Evolutionary conservation across 2,329 filamentous ascomycete species (phyloP), one percentile per base, ranked within the genome.

Genomic region (Neofusicoccum sp.): DNA sequence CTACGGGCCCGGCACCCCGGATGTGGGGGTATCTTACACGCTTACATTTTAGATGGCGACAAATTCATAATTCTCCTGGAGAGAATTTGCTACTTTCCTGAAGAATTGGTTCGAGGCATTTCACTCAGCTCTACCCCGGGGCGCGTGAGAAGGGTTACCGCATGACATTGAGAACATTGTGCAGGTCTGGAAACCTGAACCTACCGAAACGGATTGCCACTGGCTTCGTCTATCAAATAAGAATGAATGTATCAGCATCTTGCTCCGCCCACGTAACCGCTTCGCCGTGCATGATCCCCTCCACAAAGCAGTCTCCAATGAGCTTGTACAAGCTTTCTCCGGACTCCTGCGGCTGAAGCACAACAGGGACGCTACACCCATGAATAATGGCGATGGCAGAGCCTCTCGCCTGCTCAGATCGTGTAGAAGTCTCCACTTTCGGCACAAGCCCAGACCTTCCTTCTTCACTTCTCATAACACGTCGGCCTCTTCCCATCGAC

Each of bases 211-310:
- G 20, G 20, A 20, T 20, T 20, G 20, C 20, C 20, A 2, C 20
- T 20, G 20, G 20, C 20, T 20, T 20, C 20, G 20, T 20, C 20
- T 20, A 16, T 60, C 44, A 60, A 40, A 57, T 38, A 6, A 47
- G 49, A 12, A 66, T 30, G 56, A 68, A 65, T 9, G 43, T 45
- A 5, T 63, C 51, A 3, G 58, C 58, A 34, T 60, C 63, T 5
- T 54, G 16, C 16, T 63, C 62, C 5, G 59, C 57, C 62, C 62
- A 66, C 1, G 3, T 33, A 1, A 67, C 63, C 4, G 53, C 62
- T 48, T 67, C 65, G 0, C 65, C 65, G 60, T 61, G 59, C 63
- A 66, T 68, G 16, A 63, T 31, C 1, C 59, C 63, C 57, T 66
- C 54, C 3, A 66, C 48, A 51, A 66, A 67, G 28, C 62, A 65